Base-by-base conservation (phyloP, 495 filamentous ascomycete genomes). In the Xylaria scruposa region DNA sequence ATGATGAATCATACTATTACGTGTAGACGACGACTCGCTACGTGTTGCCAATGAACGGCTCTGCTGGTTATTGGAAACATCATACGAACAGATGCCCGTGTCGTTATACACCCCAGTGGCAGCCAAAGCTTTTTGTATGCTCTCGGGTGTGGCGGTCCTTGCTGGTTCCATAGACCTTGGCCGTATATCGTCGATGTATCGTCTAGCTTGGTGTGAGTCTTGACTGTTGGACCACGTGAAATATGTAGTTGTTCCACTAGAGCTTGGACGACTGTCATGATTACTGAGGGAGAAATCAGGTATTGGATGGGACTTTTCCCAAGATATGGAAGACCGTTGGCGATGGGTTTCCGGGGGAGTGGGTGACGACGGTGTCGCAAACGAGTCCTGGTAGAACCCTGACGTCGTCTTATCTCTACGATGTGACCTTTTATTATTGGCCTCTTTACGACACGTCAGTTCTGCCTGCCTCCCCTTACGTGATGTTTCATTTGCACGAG, bases 141-240 rank as follows among this genome's bases (percentile, higher is more conserved):
- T 40, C 26, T 78, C 74, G 5, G 78, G 74, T 44, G 73, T 79
- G 31, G 60, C 54, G 19, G 76, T 63, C 70, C 67, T 56, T 21
- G 61, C 42, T 24, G 70, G 67, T 46, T 62, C 70, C 59, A 72
- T 31, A 40, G 15, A 19, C 17, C 54, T 47, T 36, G 58, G 53
- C 12, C 40, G 60, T 54, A 59, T 62, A 19, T 46, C 53, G 49
- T 49, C 60, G 7, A 33, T 40, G 46, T 58, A 19, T 36, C n/a
- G 40, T n/a, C 46, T 69, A 40, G 31, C 7, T 26, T 40, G 67
- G 13, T 70, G 72, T 7, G 75, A 74, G 4, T 72, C 40, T 4
- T 76, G 67, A 66, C 73, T 78, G 26, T 40, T 79, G 8, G 80
- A 77, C 81, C 80, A 81, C 12, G 77, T 78, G 24, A 78, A 75